Percentiles rank a stretch among this genome's conserved stretches.
phyloP scores from a whole-genome alignment of 108 stramenopile genomes.

The Pseudonitzschia pungens region DNA sequence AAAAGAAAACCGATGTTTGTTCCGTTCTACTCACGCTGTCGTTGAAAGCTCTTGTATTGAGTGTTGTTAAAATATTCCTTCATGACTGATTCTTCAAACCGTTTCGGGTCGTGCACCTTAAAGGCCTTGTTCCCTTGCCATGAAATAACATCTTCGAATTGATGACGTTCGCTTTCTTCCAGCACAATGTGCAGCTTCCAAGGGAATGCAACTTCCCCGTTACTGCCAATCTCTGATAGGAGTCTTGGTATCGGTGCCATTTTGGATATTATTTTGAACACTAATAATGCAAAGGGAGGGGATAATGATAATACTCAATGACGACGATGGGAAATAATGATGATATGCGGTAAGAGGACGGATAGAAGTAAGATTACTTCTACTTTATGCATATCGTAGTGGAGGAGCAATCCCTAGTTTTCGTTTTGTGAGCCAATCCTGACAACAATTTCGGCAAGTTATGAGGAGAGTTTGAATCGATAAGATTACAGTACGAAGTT shows the following conservation, averaged over 20 bases:
- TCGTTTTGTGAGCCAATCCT: no score
- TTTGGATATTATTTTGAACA: no score
- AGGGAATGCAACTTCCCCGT: slow-evolving; percentile 41
- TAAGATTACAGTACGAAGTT: no score
- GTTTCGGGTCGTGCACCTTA: slow-evolving; percentile 44
- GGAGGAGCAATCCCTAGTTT: no score
- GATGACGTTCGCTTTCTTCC: slow-evolving; percentile 41
- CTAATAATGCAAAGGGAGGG: no score
- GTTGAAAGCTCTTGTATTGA: slow-evolving; percentile 57
- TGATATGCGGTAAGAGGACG: no score
- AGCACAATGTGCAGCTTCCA: slow-evolving; percentile 68
- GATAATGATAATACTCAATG: no score
- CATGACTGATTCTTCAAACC: slow-evolving; percentile 51
- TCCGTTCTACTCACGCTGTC: slow-evolving; percentile 38
- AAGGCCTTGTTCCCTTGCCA: slow-evolving; percentile 71
- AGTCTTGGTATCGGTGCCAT: neutral
- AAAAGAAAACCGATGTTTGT: neutral
- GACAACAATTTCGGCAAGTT: no score
- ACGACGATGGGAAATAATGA: no score
- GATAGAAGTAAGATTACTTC: no score
- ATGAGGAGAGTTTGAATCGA: no score
- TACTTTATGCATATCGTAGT: no score
- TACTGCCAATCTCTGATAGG: neutral
- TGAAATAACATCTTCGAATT: slow-evolving; percentile 43
- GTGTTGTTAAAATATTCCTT: slow-evolving; percentile 50